Conservation (phyloP, 176 grass and related monocot genomes). For the Elymus sibiricus region DNA sequence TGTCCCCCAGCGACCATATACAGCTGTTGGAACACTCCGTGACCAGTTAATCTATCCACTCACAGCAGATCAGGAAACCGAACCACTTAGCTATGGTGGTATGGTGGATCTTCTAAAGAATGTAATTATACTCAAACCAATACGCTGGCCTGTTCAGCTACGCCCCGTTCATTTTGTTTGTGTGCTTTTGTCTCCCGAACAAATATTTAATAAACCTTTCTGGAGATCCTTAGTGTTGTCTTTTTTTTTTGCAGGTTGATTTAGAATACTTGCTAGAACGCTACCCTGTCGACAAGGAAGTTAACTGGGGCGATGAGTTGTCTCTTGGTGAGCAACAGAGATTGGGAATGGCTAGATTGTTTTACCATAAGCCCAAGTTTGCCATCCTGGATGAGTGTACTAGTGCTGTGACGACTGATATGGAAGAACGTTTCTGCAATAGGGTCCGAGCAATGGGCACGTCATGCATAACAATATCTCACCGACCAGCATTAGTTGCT, state of each 20-base stretch:
- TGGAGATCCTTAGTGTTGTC: conserved; percentile 18
- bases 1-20: conserved; percentile 97
- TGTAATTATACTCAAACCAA: conserved; percentile 46
- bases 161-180: neutral
- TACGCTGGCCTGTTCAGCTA: conserved; percentile 1
- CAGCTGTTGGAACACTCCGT: conserved; percentile 89
- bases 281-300: conserved; percentile 81
- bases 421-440: conserved; percentile 96
- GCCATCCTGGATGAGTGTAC: conserved; percentile 99
- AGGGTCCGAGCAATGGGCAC: conserved; percentile 92
- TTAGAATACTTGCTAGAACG: conserved; percentile 94
- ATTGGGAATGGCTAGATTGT: conserved; percentile 96
- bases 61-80: conserved; percentile 80
- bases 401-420: conserved; percentile 96
- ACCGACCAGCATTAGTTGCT: conserved; percentile 91
- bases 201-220: neutral
- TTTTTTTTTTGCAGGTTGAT: conserved; percentile 69
- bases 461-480: conserved; percentile 97
- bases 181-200: neutral
- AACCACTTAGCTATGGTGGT: conserved; percentile 71
- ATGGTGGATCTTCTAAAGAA: conserved; percentile 96
- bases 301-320: conserved; percentile 96
- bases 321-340: conserved; percentile 98
- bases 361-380: conserved; percentile 97
- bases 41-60: conserved; percentile 97